Evolutionary conservation across 169 alveolate genomes (phyloP).

Genomic region (Perkinsus chesapeaki): DNA sequence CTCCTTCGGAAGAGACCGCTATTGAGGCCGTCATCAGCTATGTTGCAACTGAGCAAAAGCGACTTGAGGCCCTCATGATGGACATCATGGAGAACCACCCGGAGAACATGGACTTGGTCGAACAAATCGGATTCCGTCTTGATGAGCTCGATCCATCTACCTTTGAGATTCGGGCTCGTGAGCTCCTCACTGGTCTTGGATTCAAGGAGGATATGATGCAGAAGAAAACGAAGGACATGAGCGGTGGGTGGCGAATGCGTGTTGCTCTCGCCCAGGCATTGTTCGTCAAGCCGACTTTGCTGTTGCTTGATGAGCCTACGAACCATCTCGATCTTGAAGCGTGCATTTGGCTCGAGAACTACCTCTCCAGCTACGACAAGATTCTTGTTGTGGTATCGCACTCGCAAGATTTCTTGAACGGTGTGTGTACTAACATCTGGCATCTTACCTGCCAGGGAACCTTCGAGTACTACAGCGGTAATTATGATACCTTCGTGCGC

Average conservation of each 20-base stretch:
- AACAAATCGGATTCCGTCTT: conserved; percentile 23
- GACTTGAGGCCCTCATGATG: conserved; percentile 19
- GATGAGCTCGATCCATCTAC: conserved; percentile 36
- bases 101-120: conserved; percentile 28
- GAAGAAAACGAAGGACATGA: conserved; percentile 69
- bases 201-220: conserved; percentile 73
- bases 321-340: conserved; percentile 78
- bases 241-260: conserved; percentile 74
- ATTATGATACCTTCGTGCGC: conserved; percentile 82
- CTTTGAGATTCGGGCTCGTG: conserved; percentile 16
- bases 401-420: conserved; percentile 90
- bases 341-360: conserved; percentile 92
- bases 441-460: conserved; percentile 74
- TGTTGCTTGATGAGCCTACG: conserved; percentile 83
- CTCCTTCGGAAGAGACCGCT: conserved; percentile 17
- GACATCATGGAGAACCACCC: conserved; percentile 27
- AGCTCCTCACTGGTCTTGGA: conserved; percentile 78
- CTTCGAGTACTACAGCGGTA: conserved; percentile 76
- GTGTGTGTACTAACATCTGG: conserved; percentile 84
- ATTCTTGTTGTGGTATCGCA: conserved; percentile 90
- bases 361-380: conserved; percentile 72
- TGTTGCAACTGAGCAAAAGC: not conserved
- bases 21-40: not conserved
- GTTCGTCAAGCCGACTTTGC: conserved; percentile 78
- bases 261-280: conserved; percentile 82